Evolutionary conservation across 2,329 filamentous ascomycete genomes (phyloP).

Genomic region (Nemania diffusa): DNA sequence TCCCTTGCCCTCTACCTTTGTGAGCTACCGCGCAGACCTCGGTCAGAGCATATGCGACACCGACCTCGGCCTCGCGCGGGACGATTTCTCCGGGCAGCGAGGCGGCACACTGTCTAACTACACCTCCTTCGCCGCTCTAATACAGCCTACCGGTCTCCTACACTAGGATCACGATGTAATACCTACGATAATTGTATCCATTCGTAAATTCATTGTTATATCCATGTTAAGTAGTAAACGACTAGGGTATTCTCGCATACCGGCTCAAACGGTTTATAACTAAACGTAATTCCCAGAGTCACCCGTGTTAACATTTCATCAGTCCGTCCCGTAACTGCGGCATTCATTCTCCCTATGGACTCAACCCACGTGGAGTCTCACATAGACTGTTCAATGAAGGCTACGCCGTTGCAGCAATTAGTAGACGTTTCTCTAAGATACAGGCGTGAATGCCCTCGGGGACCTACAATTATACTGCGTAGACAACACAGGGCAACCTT

Average conservation of each 20-base stretch:
- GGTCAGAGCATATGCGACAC: slow-evolving; percentile 35
- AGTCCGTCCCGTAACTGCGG: neutral
- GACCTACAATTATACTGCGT: slow-evolving; percentile 18
- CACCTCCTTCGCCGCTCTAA: slow-evolving; percentile 35
- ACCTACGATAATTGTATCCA: too few species aligned
- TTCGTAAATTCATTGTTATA: too few species aligned
- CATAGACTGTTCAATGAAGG: neutral
- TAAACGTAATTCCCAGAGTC: neutral
- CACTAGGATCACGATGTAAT: too few species aligned
- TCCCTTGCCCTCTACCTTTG: slow-evolving; percentile 23
- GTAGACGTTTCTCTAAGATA: neutral
- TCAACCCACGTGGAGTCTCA: neutral
- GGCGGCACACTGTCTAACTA: slow-evolving; percentile 38
- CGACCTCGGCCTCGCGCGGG: slow-evolving; percentile 35
- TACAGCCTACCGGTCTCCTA: too few species aligned
- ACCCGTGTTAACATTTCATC: neutral
- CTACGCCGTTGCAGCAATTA: neutral
- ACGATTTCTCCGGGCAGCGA: slow-evolving; percentile 29
- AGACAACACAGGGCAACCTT: slow-evolving; percentile 17
- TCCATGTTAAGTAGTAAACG: too few species aligned
- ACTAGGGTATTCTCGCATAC: too few species aligned
- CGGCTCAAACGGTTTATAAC: too few species aligned
- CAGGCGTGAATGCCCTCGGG: rapidly evolving
- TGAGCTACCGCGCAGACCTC: slow-evolving; percentile 30
- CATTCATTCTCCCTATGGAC: neutral